Evolutionary conservation across 805 yeast genomes (phyloP).

Genomic region (Torulaspora gathmanii): DNA sequence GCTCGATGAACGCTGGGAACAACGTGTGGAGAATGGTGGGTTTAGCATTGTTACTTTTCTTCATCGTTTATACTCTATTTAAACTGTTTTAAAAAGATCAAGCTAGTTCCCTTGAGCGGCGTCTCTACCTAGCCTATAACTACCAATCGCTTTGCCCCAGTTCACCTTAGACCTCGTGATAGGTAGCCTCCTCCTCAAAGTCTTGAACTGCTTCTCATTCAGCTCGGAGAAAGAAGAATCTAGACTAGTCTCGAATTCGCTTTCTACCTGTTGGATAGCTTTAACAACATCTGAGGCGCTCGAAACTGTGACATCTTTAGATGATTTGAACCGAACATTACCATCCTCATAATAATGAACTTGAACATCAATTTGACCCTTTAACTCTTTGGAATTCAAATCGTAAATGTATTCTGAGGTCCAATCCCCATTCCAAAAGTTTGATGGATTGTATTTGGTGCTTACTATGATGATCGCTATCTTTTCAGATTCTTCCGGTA

Average conservation of each 20-base stretch:
- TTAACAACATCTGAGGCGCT: slow-evolving; percentile 35
- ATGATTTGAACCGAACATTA: slow-evolving; percentile 70
- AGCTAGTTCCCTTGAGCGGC: slow-evolving; percentile 45
- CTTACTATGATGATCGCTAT: slow-evolving; percentile 58
- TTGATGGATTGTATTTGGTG: slow-evolving; percentile 63
- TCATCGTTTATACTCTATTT: slow-evolving; percentile 52
- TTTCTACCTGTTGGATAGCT: slow-evolving; percentile 54
- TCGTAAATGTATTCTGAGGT: slow-evolving; percentile 55
- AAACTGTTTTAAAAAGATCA: slow-evolving; percentile 39
- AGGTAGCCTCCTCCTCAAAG: slow-evolving; percentile 84
- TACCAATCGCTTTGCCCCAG: slow-evolving; percentile 93
- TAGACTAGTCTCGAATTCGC: slow-evolving; percentile 52
- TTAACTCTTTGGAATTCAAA: slow-evolving; percentile 32
- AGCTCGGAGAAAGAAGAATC: slow-evolving; percentile 61
- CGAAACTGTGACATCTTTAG: slow-evolving; percentile 33
- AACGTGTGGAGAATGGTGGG: slow-evolving; percentile 57
- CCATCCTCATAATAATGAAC: slow-evolving; percentile 96
- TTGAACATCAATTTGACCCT: slow-evolving; percentile 59
- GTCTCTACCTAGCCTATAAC: slow-evolving; percentile 80
- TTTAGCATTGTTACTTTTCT: slow-evolving; percentile 48
- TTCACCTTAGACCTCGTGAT: slow-evolving; percentile 85
- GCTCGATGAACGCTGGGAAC: slow-evolving; percentile 57
- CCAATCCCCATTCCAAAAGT: slow-evolving; percentile 91
- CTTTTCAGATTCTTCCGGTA: slow-evolving; percentile 23
- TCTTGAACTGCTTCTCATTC: slow-evolving; percentile 78